Percentiles rank a stretch among this genome's conserved stretches.
phyloP scores from a whole-genome alignment of 2,329 filamentous ascomycete genomes.

The Sclerotinia borealis region DNA sequence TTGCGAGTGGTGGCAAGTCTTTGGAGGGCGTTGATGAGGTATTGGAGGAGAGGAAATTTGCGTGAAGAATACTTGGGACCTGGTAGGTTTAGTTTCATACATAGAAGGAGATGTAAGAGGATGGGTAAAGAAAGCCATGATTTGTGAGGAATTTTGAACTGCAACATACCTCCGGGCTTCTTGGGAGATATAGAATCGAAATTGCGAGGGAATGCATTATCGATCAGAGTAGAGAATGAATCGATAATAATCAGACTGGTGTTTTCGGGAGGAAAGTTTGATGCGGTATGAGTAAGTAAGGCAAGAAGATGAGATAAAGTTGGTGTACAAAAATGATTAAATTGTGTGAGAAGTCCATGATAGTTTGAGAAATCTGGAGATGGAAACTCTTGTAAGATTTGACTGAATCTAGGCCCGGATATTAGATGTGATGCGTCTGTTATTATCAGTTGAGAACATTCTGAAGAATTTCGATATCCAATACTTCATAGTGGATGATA shows the following conservation, averaged over 20 bases:
- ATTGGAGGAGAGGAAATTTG: conserved; percentile 42
- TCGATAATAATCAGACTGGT: conserved; percentile 72
- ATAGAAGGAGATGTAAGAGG: background rate
- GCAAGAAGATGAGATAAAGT: conserved; percentile 64
- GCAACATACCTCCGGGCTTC: conserved; percentile 25
- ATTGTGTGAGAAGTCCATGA: conserved; percentile 37
- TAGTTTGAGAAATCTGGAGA: background rate
- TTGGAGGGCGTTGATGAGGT: conserved; percentile 63
- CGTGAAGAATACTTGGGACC: conserved; percentile 32
- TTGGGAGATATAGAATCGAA: conserved; percentile 32
- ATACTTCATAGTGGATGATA: background rate
- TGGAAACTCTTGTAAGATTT: conserved; percentile 35
- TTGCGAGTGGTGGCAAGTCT: conserved; percentile 69
- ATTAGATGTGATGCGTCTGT: conserved; percentile 36
- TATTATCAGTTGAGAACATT: conserved; percentile 9
- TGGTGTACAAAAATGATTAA: conserved; percentile 58
- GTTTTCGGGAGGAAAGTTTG: conserved; percentile 52
- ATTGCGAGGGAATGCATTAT: conserved; percentile 66
- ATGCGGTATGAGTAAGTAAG: conserved; percentile 62
- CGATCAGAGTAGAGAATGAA: conserved; percentile 69
- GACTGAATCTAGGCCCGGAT: conserved; percentile 40
- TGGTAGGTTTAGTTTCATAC: background rate
- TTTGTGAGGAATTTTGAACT: background rate
- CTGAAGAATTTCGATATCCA: background rate
- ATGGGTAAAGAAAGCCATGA: background rate